Base-by-base conservation (phyloP, 1,284 basidiomycete genomes). In the Trametes polyzona region DNA sequence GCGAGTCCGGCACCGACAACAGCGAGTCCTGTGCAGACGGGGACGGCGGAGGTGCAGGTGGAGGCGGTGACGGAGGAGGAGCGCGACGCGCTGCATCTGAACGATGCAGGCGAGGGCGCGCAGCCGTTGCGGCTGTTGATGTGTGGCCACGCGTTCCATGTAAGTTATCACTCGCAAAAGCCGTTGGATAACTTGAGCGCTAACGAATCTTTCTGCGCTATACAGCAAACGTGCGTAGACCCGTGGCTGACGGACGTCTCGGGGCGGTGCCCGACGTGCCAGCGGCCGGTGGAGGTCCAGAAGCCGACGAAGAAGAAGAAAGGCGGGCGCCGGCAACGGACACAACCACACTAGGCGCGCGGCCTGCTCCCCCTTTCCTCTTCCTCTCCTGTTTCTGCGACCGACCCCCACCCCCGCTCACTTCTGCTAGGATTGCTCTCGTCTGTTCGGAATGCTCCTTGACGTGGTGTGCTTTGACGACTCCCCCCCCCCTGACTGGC, bases 111-210 rank as follows among this genome's bases (percentile, higher is more conserved):
- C 10, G 83, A 87, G 57, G 88, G 87, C 0, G 78, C 86, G 2
- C 88, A 91, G 61, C 90, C 90, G 16, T 70, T 93, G 62, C 77
- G 90, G 68, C 70, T 93, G 39, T 72, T 93, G 43, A 75, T 75
- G 4, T 93, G 90, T 65, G 88, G 88, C 4, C 90, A 93, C 75
- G 90, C 88, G 48, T 93, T 92, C 73, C 91, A 93, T 73, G 90
- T 93, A 61, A 70, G 88, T 19, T 8, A n/a, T 29, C 53, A 26
- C 35, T 5, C 11, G 11, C n/a, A n/a, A n/a, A n/a, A n/a, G n/a
- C n/a, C n/a, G n/a, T n/a, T n/a, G n/a, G n/a, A n/a, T n/a, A n/a
- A 3, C 21, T 6, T 43, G 53, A 30, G 33, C 32, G 14, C 29
- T 27, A 14, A 32, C 29, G 30, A 30, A 41, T 26, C 17, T 11